Conservation (phyloP, 2,329 filamentous ascomycete species). For the Colletotrichum paranaense region DNA sequence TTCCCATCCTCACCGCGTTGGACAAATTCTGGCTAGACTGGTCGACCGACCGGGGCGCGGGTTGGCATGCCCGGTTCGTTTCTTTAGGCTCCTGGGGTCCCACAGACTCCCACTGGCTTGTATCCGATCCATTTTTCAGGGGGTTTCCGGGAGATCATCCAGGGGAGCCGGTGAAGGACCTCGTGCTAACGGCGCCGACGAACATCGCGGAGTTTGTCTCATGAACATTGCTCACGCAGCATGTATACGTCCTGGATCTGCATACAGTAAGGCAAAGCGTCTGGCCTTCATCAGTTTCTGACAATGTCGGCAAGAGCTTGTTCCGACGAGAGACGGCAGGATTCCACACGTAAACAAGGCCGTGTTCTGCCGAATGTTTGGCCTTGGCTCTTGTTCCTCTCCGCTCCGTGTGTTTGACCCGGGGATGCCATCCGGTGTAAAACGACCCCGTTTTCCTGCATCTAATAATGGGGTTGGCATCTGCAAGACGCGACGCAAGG, state of each 20-base stretch:
- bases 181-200: constrained; percentile 19
- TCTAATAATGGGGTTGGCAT: constrained; percentile 23
- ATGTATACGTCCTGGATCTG: background rate
- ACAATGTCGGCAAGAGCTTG: background rate
- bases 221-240: background rate
- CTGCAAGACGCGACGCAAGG: constrained; percentile 17
- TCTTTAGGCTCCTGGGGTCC: constrained; percentile 34
- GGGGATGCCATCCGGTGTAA: constrained; percentile 1
- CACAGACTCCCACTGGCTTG: constrained; percentile 33
- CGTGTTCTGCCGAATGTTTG: background rate
- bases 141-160: constrained; percentile 36
- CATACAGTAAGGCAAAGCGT: background rate
- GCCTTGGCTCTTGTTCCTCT: constrained; percentile 5
- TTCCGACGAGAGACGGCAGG: constrained; percentile 15
- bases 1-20: background rate
- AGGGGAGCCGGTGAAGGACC: constrained; percentile 30
- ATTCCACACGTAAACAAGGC: background rate
- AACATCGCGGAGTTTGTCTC: constrained; percentile 9
- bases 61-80: constrained; percentile 31
- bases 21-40: constrained; percentile 25
- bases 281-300: background rate
- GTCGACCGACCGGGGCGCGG: constrained; percentile 22
- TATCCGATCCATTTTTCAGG: constrained; percentile 35
- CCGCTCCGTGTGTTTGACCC: background rate
- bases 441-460: constrained; percentile 5